Percentiles rank a stretch among this genome's conserved stretches.
Evolutionary conservation across 352 stramenopile genomes (phyloP).

Genomic region (Pseudoperonospora humuli): DNA sequence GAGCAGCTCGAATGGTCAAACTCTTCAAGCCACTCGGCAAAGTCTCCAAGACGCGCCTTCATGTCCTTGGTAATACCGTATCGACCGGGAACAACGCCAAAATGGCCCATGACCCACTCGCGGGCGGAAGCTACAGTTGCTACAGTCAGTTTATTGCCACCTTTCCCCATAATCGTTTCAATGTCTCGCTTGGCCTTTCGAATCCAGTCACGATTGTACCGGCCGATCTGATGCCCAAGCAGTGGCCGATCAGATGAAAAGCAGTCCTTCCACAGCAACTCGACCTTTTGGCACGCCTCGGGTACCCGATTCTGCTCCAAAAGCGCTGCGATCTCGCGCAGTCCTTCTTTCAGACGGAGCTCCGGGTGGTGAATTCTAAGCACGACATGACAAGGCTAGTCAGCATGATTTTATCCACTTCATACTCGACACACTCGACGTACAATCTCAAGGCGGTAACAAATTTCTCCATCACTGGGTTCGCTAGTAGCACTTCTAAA

Average conservation of each 20-base stretch:
- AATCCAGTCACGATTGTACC: constrained; percentile 74
- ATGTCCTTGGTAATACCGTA: constrained; percentile 75
- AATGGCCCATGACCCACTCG: constrained; percentile 67
- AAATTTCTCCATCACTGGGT: constrained; percentile 77
- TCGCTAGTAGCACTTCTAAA: constrained; percentile 42
- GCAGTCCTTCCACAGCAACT: constrained; percentile 52
- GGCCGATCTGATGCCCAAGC: constrained; percentile 51
- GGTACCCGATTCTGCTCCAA: constrained; percentile 39
- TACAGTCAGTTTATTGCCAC: constrained; percentile 38
- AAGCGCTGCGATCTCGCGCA: constrained; percentile 56
- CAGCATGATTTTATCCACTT: constrained; percentile 1
- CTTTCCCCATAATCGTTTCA: constrained; percentile 67
- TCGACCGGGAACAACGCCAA: constrained; percentile 58
- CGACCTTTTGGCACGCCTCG: constrained; percentile 28
- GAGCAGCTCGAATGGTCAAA: constrained; percentile 64
- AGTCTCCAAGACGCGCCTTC: constrained; percentile 70
- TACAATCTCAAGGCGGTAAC: constrained; percentile 68
- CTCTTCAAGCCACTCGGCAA: constrained; percentile 80
- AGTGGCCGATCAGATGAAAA: constrained; percentile 43
- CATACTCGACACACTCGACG: constrained; percentile 3
- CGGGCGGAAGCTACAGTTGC: constrained; percentile 49
- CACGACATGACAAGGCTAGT: constrained; percentile 5
- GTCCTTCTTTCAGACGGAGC: constrained; percentile 68
- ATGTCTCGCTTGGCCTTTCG: constrained; percentile 43
- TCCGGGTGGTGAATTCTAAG: constrained; percentile 73